Conservation (phyloP, 495 filamentous ascomycete species). For the Pyrenopolyporus hunteri region DNA sequence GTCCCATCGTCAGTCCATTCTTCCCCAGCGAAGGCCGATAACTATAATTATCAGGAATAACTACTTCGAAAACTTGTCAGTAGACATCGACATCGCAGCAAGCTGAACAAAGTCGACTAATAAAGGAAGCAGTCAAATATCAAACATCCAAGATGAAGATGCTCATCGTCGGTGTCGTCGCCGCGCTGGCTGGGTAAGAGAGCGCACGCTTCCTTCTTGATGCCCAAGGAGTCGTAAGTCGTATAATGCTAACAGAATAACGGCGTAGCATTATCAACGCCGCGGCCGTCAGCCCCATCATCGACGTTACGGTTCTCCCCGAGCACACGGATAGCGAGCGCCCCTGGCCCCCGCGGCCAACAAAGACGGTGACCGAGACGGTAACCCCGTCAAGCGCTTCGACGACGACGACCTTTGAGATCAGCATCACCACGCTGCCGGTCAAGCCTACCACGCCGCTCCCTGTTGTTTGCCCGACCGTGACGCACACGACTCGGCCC, state of each 20-base stretch:
- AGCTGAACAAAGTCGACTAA: conserved; percentile 2
- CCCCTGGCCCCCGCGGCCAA: conserved; percentile 2
- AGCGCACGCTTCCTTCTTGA: not conserved
- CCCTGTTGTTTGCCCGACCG: conserved; percentile 44
- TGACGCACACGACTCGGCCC: conserved; percentile 49
- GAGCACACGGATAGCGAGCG: conserved; percentile 3
- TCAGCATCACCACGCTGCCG: conserved; percentile 40
- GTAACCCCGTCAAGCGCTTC: conserved; percentile 3
- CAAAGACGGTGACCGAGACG: not conserved
- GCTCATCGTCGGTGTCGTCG: conserved; percentile 13
- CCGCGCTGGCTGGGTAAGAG: conserved; percentile 34
- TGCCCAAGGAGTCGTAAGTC: too few relatives aligned
- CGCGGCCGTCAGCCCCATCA: not conserved
- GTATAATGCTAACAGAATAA: too few relatives aligned
- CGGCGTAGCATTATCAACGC: conserved; percentile 15
- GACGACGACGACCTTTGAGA: conserved; percentile 31
- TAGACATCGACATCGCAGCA: not conserved
- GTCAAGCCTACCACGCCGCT: conserved; percentile 11
- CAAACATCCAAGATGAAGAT: conserved; percentile 34
- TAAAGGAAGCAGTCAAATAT: conserved; percentile 2
- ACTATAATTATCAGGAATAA: conserved; percentile 1
- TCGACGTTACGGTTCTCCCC: not conserved
- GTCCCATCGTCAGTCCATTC: conserved; percentile 13
- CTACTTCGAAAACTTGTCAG: conserved; percentile 15
- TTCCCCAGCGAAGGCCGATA: not conserved